Evolutionary conservation across 2,329 filamentous ascomycete genomes (phyloP).

Genomic region (Colletotrichum caudatum): DNA sequence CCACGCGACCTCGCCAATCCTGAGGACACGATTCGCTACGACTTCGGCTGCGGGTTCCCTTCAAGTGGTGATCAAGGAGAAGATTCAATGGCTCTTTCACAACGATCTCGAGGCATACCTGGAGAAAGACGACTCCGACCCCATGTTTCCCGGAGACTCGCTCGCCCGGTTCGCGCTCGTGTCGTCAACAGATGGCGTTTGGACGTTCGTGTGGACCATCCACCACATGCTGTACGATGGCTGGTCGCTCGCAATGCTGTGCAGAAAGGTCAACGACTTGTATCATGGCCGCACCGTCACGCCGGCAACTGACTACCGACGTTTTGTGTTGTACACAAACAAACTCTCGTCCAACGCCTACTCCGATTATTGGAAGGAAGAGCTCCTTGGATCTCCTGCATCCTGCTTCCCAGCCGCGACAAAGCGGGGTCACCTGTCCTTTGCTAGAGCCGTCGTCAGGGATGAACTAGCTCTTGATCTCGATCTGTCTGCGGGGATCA

Average conservation of each 20-base stretch:
- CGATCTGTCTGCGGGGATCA: conserved; percentile 11
- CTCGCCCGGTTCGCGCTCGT: conserved; percentile 44
- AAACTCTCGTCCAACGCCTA: background rate
- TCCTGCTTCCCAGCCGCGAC: conserved; percentile 8
- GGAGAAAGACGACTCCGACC: conserved; percentile 21
- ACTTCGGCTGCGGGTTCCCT: conserved; percentile 50
- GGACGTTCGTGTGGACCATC: conserved; percentile 43
- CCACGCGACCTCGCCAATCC: conserved; percentile 37
- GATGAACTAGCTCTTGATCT: conserved; percentile 9
- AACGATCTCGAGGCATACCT: conserved; percentile 31
- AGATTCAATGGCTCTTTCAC: conserved; percentile 15
- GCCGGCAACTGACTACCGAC: conserved; percentile 19
- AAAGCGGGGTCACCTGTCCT: conserved; percentile 6
- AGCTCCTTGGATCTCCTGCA: background rate
- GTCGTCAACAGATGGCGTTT: background rate
- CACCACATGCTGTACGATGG: conserved; percentile 41
- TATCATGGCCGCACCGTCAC: background rate
- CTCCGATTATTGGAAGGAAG: conserved; percentile 11
- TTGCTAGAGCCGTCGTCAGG: conserved; percentile 24
- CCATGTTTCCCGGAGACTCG: conserved; percentile 43
- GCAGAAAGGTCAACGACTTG: conserved; percentile 5
- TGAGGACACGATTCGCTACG: conserved; percentile 44
- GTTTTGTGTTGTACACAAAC: conserved; percentile 17
- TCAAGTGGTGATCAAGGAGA: conserved; percentile 59
- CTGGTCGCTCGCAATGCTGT: conserved; percentile 27